A percentile compares a stretch with the other conserved stretches of the same genome.
Evolutionary conservation across 805 yeast species (phyloP).

Genomic region (Wickerhamomyces chaumierensis): DNA sequence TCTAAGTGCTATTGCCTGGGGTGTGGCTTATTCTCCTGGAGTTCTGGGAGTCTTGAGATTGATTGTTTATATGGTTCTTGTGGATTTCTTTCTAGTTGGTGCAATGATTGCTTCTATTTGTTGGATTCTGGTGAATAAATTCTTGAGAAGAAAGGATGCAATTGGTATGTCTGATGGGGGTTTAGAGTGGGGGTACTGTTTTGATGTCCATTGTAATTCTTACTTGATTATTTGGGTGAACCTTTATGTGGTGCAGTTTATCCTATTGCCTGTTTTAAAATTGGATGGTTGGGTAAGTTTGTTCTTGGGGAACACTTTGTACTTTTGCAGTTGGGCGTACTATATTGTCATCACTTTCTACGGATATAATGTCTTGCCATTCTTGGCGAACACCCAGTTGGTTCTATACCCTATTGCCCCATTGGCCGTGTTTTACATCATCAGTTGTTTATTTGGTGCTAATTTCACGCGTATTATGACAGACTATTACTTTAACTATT

Average conservation of each 20-base stretch:
- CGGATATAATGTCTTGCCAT: constrained; percentile 76
- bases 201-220: constrained; percentile 90
- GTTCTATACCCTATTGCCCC: constrained; percentile 55
- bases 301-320: constrained; percentile 68
- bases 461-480: constrained; percentile 65
- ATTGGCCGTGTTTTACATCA: constrained; percentile 44
- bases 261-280: constrained; percentile 61
- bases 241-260: constrained; percentile 63
- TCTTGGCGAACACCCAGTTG: constrained; percentile 49
- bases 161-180: constrained; percentile 24
- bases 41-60: constrained; percentile 50
- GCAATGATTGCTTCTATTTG: constrained; percentile 55
- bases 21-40: constrained; percentile 64
- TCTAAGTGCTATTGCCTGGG: constrained; percentile 83
- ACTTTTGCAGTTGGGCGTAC: constrained; percentile 61
- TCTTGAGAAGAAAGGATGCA: constrained; percentile 34
- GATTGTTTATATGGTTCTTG: constrained; percentile 70
- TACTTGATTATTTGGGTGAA: constrained; percentile 70
- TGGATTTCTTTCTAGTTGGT: constrained; percentile 72
- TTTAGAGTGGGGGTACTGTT: constrained; percentile 90
- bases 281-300: constrained; percentile 56
- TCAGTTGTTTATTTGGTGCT: constrained; percentile 48
- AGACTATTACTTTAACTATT: constrained; percentile 14
- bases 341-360: constrained; percentile 75
- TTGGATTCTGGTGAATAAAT: constrained; percentile 61